These are phyloP conservation scores for Cyberlindnera mrakii DNA, from an alignment of 805 yeast genomes.

Conservation along the genomic window DNA sequence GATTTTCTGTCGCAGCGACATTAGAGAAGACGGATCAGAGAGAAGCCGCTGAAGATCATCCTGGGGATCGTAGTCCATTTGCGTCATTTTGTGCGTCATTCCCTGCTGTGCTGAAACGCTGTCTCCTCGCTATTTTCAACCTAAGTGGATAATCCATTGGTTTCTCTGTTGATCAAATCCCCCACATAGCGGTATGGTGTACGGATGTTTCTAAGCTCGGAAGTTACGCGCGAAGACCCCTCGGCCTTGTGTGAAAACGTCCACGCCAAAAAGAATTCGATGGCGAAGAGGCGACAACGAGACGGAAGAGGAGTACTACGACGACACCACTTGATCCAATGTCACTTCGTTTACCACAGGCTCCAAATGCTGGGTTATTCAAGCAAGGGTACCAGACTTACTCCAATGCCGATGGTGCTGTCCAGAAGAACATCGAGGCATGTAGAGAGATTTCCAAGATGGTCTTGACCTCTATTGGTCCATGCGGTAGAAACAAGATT, in stretches of 20 bases:
- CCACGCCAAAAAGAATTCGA: no score
- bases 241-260: no score
- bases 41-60: slow-evolving; percentile 47
- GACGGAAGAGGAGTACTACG: no score
- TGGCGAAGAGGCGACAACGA: no score
- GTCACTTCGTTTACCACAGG: slow-evolving; percentile 88
- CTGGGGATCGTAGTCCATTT: slow-evolving; percentile 45
- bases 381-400: slow-evolving; percentile 91
- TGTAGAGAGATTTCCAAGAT: slow-evolving; percentile 88
- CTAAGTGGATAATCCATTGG: no score
- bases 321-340: slow-evolving; percentile 29
- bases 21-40: slow-evolving; percentile 42
- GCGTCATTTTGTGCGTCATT: neutral
- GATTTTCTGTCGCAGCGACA: slow-evolving; percentile 44
- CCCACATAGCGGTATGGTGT: no score
- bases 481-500: slow-evolving; percentile 95
- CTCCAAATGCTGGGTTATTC: slow-evolving; percentile 90
- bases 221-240: no score
- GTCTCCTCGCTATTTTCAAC: no score
- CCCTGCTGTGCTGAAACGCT: no score
- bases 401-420: slow-evolving; percentile 90
- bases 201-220: no score
- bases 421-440: slow-evolving; percentile 86
- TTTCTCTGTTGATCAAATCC: no score
- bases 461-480: slow-evolving; percentile 93